phyloP scores from a whole-genome alignment of 306 rosid genomes.

The Datisca glomerata region DNA sequence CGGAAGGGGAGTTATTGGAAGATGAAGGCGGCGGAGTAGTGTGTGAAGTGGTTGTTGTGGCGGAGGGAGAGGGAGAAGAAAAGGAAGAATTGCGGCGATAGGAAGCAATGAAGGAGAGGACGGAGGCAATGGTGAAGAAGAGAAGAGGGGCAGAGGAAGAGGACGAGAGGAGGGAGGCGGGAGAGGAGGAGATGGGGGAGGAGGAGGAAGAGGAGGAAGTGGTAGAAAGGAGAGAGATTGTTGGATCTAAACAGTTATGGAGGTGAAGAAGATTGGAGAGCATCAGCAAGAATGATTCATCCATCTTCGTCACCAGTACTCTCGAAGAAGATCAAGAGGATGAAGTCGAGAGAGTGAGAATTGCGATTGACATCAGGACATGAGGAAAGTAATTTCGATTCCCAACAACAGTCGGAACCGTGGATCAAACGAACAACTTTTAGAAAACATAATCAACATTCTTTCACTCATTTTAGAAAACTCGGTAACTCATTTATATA shows the following conservation, averaged over 20 bases:
- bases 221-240: constrained; percentile 50
- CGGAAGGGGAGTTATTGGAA: constrained; percentile 21
- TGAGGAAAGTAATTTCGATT: too few species aligned
- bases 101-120: constrained; percentile 79
- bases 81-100: constrained; percentile 23
- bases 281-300: constrained; percentile 63
- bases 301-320: constrained; percentile 31
- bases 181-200: constrained; percentile 22
- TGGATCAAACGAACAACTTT: too few species aligned
- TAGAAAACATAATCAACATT: too few species aligned
- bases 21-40: constrained; percentile 7
- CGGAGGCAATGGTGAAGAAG: constrained; percentile 90
- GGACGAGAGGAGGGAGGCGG: constrained; percentile 50
- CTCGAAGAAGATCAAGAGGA: neutral
- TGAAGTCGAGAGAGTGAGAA: too few species aligned
- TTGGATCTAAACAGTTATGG: constrained; percentile 84
- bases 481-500: too few species aligned
- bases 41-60: constrained; percentile 5
- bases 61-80: constrained; percentile 14
- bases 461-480: too few species aligned
- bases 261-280: constrained; percentile 81
- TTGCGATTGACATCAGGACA: too few species aligned
- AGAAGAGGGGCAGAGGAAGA: constrained; percentile 90
- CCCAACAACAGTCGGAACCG: too few species aligned
- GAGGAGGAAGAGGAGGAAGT: constrained; percentile 39